Percentiles rank a stretch among this genome's conserved stretches.
Conservation (phyloP, 257 asterid genomes). For the Jaltomata sinuosa region DNA sequence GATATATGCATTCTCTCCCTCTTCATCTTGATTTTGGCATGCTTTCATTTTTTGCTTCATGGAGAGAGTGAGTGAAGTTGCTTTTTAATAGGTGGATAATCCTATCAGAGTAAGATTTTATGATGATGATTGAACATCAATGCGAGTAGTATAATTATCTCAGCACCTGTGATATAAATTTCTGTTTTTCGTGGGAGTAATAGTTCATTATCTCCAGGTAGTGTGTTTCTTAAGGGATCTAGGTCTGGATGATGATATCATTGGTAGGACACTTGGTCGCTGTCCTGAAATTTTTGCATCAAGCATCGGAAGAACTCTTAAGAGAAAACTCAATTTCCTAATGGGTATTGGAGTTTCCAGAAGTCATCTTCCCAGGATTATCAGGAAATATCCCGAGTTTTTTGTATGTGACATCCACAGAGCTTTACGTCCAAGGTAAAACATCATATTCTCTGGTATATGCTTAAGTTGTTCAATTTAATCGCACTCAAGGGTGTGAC, state of each 20-base stretch:
- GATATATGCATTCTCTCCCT: neutral
- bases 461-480: neutral
- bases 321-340: constrained; percentile 69
- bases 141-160: neutral
- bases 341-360: constrained; percentile 45
- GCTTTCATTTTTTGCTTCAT: neutral
- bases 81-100: neutral
- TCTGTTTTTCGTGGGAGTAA: neutral
- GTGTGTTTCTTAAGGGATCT: constrained; percentile 60
- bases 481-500: neutral
- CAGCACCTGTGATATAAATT: neutral
- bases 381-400: constrained; percentile 83
- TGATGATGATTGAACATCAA: neutral
- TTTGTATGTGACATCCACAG: constrained; percentile 69
- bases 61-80: neutral
- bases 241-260: constrained; percentile 60
- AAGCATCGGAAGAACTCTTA: constrained; percentile 54
- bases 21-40: neutral
- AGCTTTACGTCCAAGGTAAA: constrained; percentile 83
- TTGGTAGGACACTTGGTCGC: constrained; percentile 56
- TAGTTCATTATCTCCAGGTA: constrained; percentile 34
- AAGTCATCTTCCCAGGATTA: constrained; percentile 56
- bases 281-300: constrained; percentile 85
- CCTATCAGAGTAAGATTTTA: neutral
- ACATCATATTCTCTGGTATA: neutral